Percentiles rank a stretch among this genome's conserved stretches.
These are phyloP conservation scores for Lactarius hengduanensis DNA, from an alignment of 768 basidiomycete genomes.

Conservation along the genomic window DNA sequence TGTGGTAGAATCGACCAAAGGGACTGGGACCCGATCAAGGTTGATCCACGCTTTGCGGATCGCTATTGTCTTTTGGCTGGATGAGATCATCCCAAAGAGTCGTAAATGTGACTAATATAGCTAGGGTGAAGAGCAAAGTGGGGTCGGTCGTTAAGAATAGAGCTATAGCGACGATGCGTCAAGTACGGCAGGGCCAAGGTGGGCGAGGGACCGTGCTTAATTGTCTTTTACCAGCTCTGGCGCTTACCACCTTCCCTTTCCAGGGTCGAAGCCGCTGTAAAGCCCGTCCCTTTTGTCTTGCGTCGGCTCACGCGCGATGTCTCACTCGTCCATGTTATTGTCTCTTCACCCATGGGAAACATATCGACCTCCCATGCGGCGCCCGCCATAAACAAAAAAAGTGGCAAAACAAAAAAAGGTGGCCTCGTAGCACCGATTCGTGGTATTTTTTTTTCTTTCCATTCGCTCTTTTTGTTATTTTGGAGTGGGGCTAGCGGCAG, in stretches of 20 bases:
- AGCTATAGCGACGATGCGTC: neutral
- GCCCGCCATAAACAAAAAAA: constrained; percentile 20
- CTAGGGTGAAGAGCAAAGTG: neutral
- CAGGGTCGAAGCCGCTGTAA: constrained; percentile 17
- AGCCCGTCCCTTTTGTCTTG: constrained; percentile 28
- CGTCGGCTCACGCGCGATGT: constrained; percentile 19
- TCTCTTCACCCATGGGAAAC: constrained; percentile 12
- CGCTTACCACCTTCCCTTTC: constrained; percentile 14
- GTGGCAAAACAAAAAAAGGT: constrained; percentile 9
- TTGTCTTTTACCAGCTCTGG: constrained; percentile 17
- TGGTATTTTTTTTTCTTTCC: neutral
- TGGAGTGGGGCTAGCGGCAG: constrained; percentile 8
- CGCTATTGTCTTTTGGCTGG: constrained; percentile 8
- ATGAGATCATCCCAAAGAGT: neutral
- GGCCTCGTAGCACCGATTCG: neutral
- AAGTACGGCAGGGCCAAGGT: neutral
- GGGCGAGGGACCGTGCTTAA: constrained; percentile 11
- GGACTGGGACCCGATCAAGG: neutral
- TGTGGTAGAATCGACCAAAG: neutral
- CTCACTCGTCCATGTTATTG: constrained; percentile 23
- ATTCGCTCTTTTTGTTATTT: constrained; percentile 20
- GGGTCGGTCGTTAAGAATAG: neutral
- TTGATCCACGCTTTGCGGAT: neutral
- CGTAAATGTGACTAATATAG: neutral
- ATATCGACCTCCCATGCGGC: constrained; percentile 3